A percentile compares a stretch with the other conserved stretches of the same genome.
Evolutionary conservation across 1,139 yeast species (phyloP).

Genomic region (Casaregolazyma lundiana): DNA sequence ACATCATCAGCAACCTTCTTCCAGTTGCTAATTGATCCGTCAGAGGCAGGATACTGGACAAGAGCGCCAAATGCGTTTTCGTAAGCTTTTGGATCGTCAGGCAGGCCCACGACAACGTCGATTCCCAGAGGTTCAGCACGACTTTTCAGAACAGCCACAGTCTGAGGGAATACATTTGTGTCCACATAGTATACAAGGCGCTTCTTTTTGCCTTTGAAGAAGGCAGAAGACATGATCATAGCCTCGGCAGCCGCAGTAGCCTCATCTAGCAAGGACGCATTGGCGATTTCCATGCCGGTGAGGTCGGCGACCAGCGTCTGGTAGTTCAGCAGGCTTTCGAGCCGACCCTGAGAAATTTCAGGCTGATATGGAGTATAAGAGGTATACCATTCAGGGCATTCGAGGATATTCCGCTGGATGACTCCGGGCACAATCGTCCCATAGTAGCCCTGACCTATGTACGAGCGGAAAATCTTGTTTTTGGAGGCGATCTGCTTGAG

Average conservation of each 20-base stretch:
- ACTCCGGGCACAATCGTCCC: slow-evolving; percentile 90
- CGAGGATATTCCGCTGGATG: slow-evolving; percentile 85
- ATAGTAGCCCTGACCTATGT: slow-evolving; percentile 92
- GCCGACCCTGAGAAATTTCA: slow-evolving; percentile 93
- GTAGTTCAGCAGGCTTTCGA: slow-evolving; percentile 82
- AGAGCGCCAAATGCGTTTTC: slow-evolving; percentile 69
- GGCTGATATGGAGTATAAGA: slow-evolving; percentile 98
- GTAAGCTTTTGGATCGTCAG: slow-evolving; percentile 43
- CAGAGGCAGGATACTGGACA: slow-evolving; percentile 86
- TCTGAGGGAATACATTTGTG: slow-evolving; percentile 75
- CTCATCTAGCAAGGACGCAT: slow-evolving; percentile 91
- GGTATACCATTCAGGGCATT: slow-evolving; percentile 97
- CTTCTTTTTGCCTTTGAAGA: slow-evolving; percentile 52
- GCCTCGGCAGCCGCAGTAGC: slow-evolving; percentile 99
- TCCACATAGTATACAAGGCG: slow-evolving; percentile 69
- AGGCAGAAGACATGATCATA: slow-evolving; percentile 76
- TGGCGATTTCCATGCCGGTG: slow-evolving; percentile 89
- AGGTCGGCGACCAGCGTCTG: slow-evolving; percentile 86
- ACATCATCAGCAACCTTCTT: slow-evolving; percentile 55
- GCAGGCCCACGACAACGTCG: slow-evolving; percentile 57
- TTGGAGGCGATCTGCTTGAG: slow-evolving; percentile 65
- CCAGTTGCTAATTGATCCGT: slow-evolving; percentile 64
- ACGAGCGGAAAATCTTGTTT: slow-evolving; percentile 65
- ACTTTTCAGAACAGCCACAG: slow-evolving; percentile 68
- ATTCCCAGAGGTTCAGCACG: slow-evolving; percentile 76